These are phyloP conservation scores for Zygotorulaspora danielsina DNA, from an alignment of 805 yeast species.

Conservation along the genomic window DNA sequence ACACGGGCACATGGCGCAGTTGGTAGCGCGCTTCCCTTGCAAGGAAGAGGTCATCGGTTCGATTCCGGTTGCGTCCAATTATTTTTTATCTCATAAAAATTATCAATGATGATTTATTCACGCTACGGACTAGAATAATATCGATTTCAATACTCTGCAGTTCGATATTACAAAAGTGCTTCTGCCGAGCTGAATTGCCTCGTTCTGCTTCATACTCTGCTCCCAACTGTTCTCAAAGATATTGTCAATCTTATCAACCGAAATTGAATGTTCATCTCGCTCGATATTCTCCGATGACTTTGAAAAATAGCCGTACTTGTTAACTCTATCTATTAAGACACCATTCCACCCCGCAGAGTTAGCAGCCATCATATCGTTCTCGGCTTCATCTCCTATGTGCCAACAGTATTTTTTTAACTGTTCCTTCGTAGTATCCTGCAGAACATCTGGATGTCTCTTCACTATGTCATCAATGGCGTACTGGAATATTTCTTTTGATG, in stretches of 20 bases:
- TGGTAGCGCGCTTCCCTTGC: conserved; percentile 80
- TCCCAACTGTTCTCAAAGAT: conserved; percentile 22
- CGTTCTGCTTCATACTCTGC: conserved; percentile 16
- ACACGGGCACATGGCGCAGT: conserved; percentile 60
- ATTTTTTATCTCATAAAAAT: conserved; percentile 1
- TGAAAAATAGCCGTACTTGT: conserved; percentile 29
- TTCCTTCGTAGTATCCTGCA: conserved; percentile 10
- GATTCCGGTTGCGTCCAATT: conserved; percentile 68
- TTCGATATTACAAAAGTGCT: conserved; percentile 27
- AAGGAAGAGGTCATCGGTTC: conserved; percentile 74
- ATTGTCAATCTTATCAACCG: conserved; percentile 29
- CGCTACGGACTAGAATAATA: conserved; percentile 5
- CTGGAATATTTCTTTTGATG: conserved; percentile 46
- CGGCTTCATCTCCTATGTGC: conserved; percentile 66
- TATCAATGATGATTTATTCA: neutral
- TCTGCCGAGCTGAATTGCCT: conserved; percentile 20
- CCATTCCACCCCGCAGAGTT: conserved; percentile 59
- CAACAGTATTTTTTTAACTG: conserved; percentile 37
- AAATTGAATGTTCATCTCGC: conserved; percentile 22
- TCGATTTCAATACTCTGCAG: conserved; percentile 15
- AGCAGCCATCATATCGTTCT: conserved; percentile 52
- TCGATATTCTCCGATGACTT: conserved; percentile 3
- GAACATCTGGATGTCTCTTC: conserved; percentile 21
- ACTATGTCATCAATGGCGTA: conserved; percentile 33
- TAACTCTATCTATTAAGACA: conserved; percentile 47